Evolutionary conservation across 2,329 filamentous ascomycete genomes (phyloP).

Genomic region (Bipolaris sorokiniana): DNA sequence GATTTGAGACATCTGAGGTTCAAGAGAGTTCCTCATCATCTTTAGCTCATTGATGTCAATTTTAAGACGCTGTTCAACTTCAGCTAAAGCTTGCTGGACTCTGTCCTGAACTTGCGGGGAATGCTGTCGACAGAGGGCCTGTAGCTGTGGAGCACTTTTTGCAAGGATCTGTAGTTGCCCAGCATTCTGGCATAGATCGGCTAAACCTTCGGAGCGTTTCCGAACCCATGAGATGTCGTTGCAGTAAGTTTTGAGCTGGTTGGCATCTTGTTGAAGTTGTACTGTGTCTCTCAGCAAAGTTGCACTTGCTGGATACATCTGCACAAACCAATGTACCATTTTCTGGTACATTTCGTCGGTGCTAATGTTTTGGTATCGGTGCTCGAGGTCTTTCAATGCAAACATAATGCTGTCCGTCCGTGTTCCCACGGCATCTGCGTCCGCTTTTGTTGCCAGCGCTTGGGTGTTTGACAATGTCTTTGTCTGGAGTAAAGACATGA

Average conservation of each 20-base stretch:
- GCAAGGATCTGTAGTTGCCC: constrained; percentile 4
- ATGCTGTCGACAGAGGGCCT: neutral
- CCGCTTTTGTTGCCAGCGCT: constrained; percentile 6
- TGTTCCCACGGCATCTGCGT: neutral
- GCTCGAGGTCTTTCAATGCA: constrained; percentile 20
- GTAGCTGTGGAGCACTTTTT: constrained; percentile 4
- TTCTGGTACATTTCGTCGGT: constrained; percentile 29
- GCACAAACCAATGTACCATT: constrained; percentile 34
- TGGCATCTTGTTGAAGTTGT: constrained; percentile 12
- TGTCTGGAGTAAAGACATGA: neutral
- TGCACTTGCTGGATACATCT: constrained; percentile 22
- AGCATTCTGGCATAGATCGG: neutral
- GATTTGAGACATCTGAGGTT: neutral
- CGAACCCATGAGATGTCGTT: constrained; percentile 4
- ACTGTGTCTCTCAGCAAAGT: constrained; percentile 9
- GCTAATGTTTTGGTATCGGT: constrained; percentile 37
- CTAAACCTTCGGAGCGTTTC: neutral
- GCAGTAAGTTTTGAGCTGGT: constrained; percentile 2
- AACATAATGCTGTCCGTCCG: constrained; percentile 10
- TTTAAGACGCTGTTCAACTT: constrained; percentile 4
- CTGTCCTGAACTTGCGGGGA: neutral
- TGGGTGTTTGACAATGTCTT: neutral
- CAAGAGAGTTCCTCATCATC: neutral
- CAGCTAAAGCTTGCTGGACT: neutral
- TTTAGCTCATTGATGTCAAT: neutral